Conservation (phyloP, 2,329 filamentous ascomycete genomes). For the Sphaerulina vaccinii region DNA sequence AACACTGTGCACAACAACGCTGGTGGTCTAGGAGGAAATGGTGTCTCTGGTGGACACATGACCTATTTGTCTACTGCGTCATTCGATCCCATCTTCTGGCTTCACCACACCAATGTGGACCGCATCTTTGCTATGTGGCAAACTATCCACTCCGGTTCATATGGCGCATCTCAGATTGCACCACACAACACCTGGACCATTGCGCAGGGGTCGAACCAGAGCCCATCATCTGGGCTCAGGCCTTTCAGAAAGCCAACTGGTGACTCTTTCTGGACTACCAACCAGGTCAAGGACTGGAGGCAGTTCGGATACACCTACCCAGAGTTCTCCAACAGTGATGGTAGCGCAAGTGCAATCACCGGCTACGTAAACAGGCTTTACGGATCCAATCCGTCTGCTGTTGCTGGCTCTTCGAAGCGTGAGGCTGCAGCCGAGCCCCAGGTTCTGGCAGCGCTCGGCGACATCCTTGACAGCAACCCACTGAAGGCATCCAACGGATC, state of each 20-base stretch:
- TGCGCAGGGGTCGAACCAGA: conserved; percentile 26
- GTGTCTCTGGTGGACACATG: conserved; percentile 33
- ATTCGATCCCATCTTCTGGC: conserved; percentile 38
- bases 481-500: conserved; percentile 38
- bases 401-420: conserved; percentile 34
- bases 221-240: conserved; percentile 38
- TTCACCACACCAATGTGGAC: conserved; percentile 39
- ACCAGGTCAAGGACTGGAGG: conserved; percentile 55
- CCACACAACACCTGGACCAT: conserved; percentile 35
- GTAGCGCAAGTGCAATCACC: conserved; percentile 45
- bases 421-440: conserved; percentile 20
- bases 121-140: conserved; percentile 39
- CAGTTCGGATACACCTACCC: conserved; percentile 73
- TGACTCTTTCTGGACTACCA: conserved; percentile 64
- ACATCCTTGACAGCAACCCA: conserved; percentile 18
- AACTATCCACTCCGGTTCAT: conserved; percentile 28
- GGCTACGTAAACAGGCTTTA: conserved; percentile 56
- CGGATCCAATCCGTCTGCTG: conserved; percentile 42
- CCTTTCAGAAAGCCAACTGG: conserved; percentile 65
- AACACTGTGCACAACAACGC: conserved; percentile 30
- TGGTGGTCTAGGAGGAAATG: conserved; percentile 24
- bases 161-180: conserved; percentile 28
- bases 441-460: not conserved
- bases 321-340: conserved; percentile 55
- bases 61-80: conserved; percentile 32